These are phyloP conservation scores for Quercus parvula DNA, from an alignment of 306 rosid genomes.

Conservation along the genomic window DNA sequence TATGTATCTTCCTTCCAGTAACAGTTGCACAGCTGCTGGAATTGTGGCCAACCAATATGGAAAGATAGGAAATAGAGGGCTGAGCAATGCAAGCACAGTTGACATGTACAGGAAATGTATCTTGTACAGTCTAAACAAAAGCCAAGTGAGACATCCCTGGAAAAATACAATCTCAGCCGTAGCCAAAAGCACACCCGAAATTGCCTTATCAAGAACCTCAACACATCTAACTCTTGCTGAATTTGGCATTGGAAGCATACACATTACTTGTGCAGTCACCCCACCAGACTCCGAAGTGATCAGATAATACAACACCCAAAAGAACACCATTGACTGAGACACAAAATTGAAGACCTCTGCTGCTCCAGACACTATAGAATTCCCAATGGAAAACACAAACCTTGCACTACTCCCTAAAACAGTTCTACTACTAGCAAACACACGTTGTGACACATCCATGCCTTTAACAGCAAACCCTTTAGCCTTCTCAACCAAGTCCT, in stretches of 20 bases:
- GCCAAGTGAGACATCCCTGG: constrained; percentile 97
- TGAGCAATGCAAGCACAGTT: constrained; percentile 70
- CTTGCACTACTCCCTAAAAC: constrained; percentile 77
- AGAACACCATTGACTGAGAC: constrained; percentile 82
- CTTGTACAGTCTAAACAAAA: constrained; percentile 62
- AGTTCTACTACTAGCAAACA: constrained; percentile 59
- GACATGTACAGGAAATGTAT: constrained; percentile 93
- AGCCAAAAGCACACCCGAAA: constrained; percentile 84
- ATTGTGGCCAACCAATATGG: constrained; percentile 79
- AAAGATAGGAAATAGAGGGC: constrained; percentile 81
- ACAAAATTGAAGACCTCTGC: constrained; percentile 87
- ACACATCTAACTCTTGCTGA: constrained; percentile 71
- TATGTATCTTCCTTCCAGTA: constrained; percentile 80
- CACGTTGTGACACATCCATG: constrained; percentile 65
- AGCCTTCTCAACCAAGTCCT: constrained; percentile 82
- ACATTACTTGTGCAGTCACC: constrained; percentile 85
- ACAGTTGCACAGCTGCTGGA: constrained; percentile 78
- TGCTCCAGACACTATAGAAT: constrained; percentile 83
- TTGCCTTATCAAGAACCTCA: constrained; percentile 90
- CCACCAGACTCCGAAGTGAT: constrained; percentile 96
- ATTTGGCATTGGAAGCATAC: constrained; percentile 75
- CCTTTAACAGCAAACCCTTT: constrained; percentile 77
- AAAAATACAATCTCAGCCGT: constrained; percentile 84
- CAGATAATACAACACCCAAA: constrained; percentile 89
- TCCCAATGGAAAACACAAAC: constrained; percentile 57